Evolutionary conservation across 805 yeast genomes (phyloP).

Genomic region (Kodamaea jinghongensis): DNA sequence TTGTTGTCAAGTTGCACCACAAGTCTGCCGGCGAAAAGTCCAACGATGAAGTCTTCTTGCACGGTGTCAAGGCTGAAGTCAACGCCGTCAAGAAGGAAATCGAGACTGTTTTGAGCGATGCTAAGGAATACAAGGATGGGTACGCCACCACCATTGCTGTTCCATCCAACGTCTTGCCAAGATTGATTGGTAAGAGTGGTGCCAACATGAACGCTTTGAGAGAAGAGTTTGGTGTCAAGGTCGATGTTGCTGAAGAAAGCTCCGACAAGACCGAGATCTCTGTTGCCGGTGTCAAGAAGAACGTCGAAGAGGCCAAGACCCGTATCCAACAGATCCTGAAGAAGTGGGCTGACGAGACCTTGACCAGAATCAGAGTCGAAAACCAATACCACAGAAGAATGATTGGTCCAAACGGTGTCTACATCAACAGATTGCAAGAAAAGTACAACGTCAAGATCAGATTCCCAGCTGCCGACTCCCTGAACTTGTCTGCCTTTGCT

Average conservation of each 20-base stretch:
- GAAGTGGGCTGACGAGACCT: slow-evolving; percentile 78
- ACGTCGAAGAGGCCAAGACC: slow-evolving; percentile 68
- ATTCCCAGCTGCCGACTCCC: slow-evolving; percentile 54
- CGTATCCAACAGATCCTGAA: slow-evolving; percentile 58
- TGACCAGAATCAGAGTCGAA: slow-evolving; percentile 66
- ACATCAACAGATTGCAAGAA: slow-evolving; percentile 80
- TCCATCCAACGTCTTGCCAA: slow-evolving; percentile 66
- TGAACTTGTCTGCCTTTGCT: slow-evolving; percentile 14
- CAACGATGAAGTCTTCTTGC: slow-evolving; percentile 55
- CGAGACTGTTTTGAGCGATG: slow-evolving; percentile 52
- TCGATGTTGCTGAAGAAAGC: slow-evolving; percentile 55
- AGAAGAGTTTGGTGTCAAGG: slow-evolving; percentile 69
- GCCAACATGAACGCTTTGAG: slow-evolving; percentile 63
- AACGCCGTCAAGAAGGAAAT: slow-evolving; percentile 52
- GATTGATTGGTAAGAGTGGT: slow-evolving; percentile 90
- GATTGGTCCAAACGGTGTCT: slow-evolving; percentile 80
- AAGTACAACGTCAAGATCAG: slow-evolving; percentile 79
- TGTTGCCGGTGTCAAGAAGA: slow-evolving; percentile 71
- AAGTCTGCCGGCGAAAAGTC: slow-evolving; percentile 32
- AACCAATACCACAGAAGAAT: slow-evolving; percentile 73
- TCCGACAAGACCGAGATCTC: slow-evolving; percentile 44
- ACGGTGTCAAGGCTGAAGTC: slow-evolving; percentile 70
- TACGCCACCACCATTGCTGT: slow-evolving; percentile 51
- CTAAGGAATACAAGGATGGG: slow-evolving; percentile 48
- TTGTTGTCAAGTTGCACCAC: slow-evolving; percentile 47